These are phyloP conservation scores for Crithidia bombi DNA, from an alignment of 208 protist species.

Conservation along the genomic window DNA sequence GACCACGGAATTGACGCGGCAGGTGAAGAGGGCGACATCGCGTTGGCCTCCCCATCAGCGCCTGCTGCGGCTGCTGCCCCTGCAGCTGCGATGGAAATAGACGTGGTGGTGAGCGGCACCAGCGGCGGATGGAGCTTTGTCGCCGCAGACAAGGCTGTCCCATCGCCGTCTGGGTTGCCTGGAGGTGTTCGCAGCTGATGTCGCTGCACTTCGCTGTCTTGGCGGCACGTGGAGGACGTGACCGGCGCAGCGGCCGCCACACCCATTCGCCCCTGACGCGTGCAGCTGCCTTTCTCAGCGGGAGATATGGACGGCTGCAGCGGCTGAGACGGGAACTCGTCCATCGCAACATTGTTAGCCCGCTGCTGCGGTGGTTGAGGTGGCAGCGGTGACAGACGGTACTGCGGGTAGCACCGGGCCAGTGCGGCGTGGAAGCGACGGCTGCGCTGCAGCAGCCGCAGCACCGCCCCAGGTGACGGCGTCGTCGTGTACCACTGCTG, in stretches of 20 bases:
- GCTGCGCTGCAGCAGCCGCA: constrained; percentile 63
- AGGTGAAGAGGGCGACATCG: background rate
- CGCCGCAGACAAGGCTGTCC: background rate
- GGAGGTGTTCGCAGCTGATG: too few relatives aligned
- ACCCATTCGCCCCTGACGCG: background rate
- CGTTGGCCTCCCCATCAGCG: background rate
- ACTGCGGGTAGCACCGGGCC: constrained; percentile 38
- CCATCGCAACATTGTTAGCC: background rate
- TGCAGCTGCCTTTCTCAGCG: background rate
- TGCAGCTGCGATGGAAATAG: background rate
- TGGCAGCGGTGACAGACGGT: background rate
- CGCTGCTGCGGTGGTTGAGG: background rate
- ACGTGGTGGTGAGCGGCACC: background rate
- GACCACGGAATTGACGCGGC: constrained; percentile 11
- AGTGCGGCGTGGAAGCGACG: constrained; percentile 41
- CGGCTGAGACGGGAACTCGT: background rate
- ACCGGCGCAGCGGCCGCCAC: background rate
- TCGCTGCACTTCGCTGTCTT: background rate
- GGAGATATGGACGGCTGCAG: background rate
- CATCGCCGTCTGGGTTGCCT: too few relatives aligned
- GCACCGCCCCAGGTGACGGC: constrained; percentile 56
- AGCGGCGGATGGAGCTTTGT: constrained; percentile 1
- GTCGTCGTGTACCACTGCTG: constrained; percentile 60
- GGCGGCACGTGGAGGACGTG: background rate
- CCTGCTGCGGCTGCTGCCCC: background rate